phyloP scores from a whole-genome alignment of 768 basidiomycete genomes.

The Phylloporus rhodoxanthus region DNA sequence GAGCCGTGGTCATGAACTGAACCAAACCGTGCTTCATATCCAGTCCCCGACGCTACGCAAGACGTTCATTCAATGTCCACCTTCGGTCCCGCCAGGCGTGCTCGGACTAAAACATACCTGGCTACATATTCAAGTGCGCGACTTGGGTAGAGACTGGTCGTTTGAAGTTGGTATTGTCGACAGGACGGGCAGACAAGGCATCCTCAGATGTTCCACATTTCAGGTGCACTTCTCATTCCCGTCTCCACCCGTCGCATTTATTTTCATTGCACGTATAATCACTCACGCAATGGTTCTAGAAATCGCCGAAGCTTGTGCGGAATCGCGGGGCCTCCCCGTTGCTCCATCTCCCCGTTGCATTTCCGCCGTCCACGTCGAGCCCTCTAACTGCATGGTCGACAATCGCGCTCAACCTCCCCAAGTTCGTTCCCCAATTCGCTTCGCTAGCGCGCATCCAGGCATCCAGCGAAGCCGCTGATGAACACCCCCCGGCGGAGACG shows the following conservation, averaged over 20 bases:
- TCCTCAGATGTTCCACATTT: constrained; percentile 69
- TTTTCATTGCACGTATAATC: neutral
- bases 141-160: constrained; percentile 62
- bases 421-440: constrained; percentile 56
- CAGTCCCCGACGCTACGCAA: constrained; percentile 68
- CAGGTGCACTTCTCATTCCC: constrained; percentile 46
- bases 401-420: constrained; percentile 53
- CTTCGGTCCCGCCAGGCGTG: constrained; percentile 26
- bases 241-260: neutral
- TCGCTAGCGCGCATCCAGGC: constrained; percentile 35
- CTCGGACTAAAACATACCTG: constrained; percentile 65
- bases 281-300: constrained; percentile 35
- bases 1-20: constrained; percentile 36
- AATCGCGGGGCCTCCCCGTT: constrained; percentile 41
- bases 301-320: constrained; percentile 46
- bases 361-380: constrained; percentile 49
- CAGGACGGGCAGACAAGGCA: constrained; percentile 49
- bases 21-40: constrained; percentile 70
- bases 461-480: constrained; percentile 19
- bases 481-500: constrained; percentile 20
- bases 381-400: constrained; percentile 69
- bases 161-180: constrained; percentile 75
- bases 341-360: constrained; percentile 65
- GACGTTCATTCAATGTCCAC: constrained; percentile 65
- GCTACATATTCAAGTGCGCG: constrained; percentile 71